Evolutionary conservation across 768 basidiomycete species (phyloP).

Genomic region (Rubroboletus satanas): DNA sequence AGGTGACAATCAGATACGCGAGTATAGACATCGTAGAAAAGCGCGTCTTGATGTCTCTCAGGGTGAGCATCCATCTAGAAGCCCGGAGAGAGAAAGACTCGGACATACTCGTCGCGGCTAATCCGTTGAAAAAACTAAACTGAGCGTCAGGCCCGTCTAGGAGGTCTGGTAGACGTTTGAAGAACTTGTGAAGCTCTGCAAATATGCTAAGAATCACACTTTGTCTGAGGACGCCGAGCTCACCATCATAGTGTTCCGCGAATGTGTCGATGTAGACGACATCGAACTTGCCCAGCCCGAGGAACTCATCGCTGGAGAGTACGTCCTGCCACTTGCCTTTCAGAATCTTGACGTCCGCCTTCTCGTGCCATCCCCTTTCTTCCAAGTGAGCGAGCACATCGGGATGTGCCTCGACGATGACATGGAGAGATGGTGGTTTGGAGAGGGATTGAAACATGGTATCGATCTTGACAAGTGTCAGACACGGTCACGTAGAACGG

Average conservation of each 20-base stretch:
- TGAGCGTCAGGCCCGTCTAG: constrained; percentile 69
- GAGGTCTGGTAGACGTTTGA: constrained; percentile 73
- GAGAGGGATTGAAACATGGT: constrained; percentile 66
- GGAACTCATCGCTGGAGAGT: constrained; percentile 55
- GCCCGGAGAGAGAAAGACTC: not conserved
- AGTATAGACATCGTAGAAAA: constrained; percentile 91
- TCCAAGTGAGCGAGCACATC: constrained; percentile 86
- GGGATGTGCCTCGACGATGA: constrained; percentile 92
- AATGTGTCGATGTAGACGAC: constrained; percentile 92
- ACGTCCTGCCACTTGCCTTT: constrained; percentile 96
- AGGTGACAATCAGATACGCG: constrained; percentile 82
- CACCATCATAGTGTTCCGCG: constrained; percentile 77
- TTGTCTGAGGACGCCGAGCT: constrained; percentile 1
- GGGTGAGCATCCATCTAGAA: not conserved
- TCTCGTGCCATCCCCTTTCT: constrained; percentile 71
- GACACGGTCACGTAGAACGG: not conserved
- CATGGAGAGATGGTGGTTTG: constrained; percentile 63
- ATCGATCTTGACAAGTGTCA: constrained; percentile 60
- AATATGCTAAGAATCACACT: not conserved
- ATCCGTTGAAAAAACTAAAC: constrained; percentile 95
- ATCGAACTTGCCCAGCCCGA: constrained; percentile 73
- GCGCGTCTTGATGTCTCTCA: constrained; percentile 51
- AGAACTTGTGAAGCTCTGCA: constrained; percentile 72
- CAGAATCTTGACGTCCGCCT: constrained; percentile 70
- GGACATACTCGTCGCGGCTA: constrained; percentile 85